Base-by-base conservation (phyloP, 306 rosid genomes). In the Pyrus bretschneideri region DNA sequence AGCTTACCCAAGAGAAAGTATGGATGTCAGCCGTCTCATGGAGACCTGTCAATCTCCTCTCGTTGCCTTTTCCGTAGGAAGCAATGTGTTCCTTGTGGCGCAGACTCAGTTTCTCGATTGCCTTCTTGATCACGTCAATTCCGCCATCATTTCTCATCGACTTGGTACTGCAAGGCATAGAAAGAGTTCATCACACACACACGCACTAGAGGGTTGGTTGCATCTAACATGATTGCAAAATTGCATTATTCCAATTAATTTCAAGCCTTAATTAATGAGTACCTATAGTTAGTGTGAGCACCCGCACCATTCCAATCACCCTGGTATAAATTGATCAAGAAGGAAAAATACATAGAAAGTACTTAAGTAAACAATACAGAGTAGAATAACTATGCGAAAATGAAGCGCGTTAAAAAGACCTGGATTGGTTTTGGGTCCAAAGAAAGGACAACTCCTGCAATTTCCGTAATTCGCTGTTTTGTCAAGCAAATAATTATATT, bases 241-340 rank as follows among this genome's bases (percentile, higher is more conserved):
- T 72, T 22, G 9, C 23, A n/a, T n/a, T 22, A 59, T n/a, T 4
- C 52, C 22, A 6, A 44, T 1, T 23, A 13, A 62, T 3, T 9
- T 42, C 15, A 12, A 67, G 19, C 12, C 23, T 58, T 3, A 9
- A 21, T 35, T 1, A n/a, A 3, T 6, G 5, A 58, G 4, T 49
- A 87, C 91, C 91, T 87, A 75, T 85, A 87, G 82, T 87, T 87
- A 29, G 82, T 52, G 80, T 87, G 91, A 62, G 89, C 91, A 33
- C 91, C 91, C 2, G 91, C 87, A 14, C 89, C 91, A 21, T 87
- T 87, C 91, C 91, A 87, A 14, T 87, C 91, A 42, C 91, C 91
- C 91, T 87, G 62, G 67, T 55, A 33, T 46, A 10, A 2, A 55
- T 13, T 4, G 10, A 29, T 11, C 6, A 44, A 49, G 1, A 44